Percentiles rank a stretch among this genome's conserved stretches.
These are phyloP conservation scores for Trichocladium antarcticum DNA, from an alignment of 495 filamentous ascomycete species.

Conservation along the genomic window DNA sequence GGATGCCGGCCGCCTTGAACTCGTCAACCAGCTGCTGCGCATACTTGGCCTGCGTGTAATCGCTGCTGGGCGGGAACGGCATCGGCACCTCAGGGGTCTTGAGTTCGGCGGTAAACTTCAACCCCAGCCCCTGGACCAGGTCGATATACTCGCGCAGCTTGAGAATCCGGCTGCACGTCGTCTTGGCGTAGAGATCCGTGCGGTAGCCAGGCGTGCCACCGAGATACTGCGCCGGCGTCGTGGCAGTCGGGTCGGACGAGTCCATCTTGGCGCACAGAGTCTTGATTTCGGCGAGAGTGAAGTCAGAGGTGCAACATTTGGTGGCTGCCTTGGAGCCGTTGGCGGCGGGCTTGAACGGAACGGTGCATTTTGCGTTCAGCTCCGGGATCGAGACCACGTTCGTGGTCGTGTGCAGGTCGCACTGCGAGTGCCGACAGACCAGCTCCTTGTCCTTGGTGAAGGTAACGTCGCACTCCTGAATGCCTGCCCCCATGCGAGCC, in stretches of 20 bases:
- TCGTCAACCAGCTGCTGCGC: conserved; percentile 49
- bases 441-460: conserved; percentile 51
- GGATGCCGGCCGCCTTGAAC: conserved; percentile 42
- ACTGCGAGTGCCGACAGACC: conserved; percentile 52
- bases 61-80: conserved; percentile 43
- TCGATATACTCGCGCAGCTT: conserved; percentile 44
- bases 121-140: conserved; percentile 40
- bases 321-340: conserved; percentile 35
- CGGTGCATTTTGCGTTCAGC: conserved; percentile 50
- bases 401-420: conserved; percentile 54
- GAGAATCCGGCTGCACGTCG: conserved; percentile 43
- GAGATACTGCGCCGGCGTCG: conserved; percentile 42
- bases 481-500: conserved; percentile 50
- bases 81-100: conserved; percentile 49
- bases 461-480: conserved; percentile 53
- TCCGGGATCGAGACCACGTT: conserved; percentile 48
- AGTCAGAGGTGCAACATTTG: conserved; percentile 53
- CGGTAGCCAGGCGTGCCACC: conserved; percentile 44
- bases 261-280: conserved; percentile 54
- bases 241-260: conserved; percentile 42
- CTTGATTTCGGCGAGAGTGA: conserved; percentile 49
- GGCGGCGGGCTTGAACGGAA: conserved; percentile 43
- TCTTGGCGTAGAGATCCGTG: conserved; percentile 46
- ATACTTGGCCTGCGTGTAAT: conserved; percentile 48
- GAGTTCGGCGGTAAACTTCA: conserved; percentile 51